Evolutionary conservation across 257 asterid genomes (phyloP).

Genomic region (Solanum lycopersicoides): DNA sequence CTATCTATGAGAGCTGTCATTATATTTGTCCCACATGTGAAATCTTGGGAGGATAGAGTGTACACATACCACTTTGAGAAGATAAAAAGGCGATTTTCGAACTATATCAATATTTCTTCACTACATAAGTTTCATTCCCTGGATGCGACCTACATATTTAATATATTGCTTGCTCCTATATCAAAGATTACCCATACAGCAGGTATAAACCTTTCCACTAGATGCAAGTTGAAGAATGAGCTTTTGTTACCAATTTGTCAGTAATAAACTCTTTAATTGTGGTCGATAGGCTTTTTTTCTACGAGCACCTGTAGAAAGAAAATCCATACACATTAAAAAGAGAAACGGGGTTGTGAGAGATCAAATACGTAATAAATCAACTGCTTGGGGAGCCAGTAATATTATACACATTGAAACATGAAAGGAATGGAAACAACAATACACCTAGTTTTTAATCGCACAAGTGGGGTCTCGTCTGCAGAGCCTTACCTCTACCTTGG

Average conservation of each 20-base stretch:
- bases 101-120: not conserved
- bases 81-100: too few species aligned
- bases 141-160: not conserved
- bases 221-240: not conserved
- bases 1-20: not conserved
- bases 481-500: too few species aligned
- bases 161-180: not conserved
- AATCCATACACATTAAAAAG: not conserved
- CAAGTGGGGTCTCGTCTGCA: too few species aligned
- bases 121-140: not conserved
- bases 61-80: too few species aligned
- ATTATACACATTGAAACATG: not conserved
- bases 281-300: conserved; percentile 17
- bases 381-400: not conserved
- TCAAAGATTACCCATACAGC: not conserved
- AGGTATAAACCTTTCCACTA: not conserved
- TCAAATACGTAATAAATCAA: not conserved
- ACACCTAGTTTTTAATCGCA: too few species aligned
- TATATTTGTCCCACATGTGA: not conserved
- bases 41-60: not conserved
- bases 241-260: not conserved
- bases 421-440: not conserved
- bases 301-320: conserved; percentile 10
- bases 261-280: not conserved
- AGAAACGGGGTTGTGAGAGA: not conserved